These are phyloP conservation scores for Lippia alba DNA, from an alignment of 305 asterid species.

Conservation along the genomic window DNA sequence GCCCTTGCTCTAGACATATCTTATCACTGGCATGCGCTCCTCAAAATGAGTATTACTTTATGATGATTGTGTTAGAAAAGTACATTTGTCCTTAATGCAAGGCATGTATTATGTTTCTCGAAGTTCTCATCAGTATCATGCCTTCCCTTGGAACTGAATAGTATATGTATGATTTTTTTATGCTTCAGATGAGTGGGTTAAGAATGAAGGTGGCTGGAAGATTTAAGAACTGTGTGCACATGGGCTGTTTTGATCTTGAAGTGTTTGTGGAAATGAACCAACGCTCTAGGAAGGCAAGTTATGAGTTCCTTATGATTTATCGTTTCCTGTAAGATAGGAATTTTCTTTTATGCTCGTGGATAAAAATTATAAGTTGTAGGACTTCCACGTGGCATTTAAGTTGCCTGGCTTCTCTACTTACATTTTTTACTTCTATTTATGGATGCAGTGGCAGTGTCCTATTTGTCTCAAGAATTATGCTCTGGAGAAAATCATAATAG, in stretches of 20 bases:
- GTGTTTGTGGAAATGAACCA: slow-evolving; percentile 97
- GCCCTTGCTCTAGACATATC: too few relatives aligned
- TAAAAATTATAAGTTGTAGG: slow-evolving; percentile 8
- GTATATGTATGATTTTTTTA: slow-evolving; percentile 29
- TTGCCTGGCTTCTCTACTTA: slow-evolving; percentile 17
- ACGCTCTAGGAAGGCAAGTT: slow-evolving; percentile 95
- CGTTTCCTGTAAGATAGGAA: slow-evolving; percentile 5
- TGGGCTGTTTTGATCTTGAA: slow-evolving; percentile 98
- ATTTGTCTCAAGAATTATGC: slow-evolving; percentile 92
- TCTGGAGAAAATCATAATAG: slow-evolving; percentile 87
- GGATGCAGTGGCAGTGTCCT: slow-evolving; percentile 99
- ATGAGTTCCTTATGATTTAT: slow-evolving; percentile 15
- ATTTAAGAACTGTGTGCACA: slow-evolving; percentile 89
- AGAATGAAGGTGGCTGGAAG: slow-evolving; percentile 98
- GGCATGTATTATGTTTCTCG: neutral
- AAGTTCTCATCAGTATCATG: neutral
- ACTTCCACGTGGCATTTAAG: slow-evolving; percentile 12
- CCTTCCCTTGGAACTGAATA: slow-evolving; percentile 31
- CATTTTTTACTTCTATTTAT: slow-evolving; percentile 38
- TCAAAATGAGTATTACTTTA: too few relatives aligned
- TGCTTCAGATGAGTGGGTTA: slow-evolving; percentile 89
- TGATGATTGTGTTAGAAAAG: neutral
- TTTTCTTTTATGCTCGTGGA: slow-evolving; percentile 10
- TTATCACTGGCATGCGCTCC: too few relatives aligned
- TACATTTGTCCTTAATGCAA: neutral